Base-by-base conservation (phyloP, 2,329 filamentous ascomycete genomes). In the Penicillium olsonii region DNA sequence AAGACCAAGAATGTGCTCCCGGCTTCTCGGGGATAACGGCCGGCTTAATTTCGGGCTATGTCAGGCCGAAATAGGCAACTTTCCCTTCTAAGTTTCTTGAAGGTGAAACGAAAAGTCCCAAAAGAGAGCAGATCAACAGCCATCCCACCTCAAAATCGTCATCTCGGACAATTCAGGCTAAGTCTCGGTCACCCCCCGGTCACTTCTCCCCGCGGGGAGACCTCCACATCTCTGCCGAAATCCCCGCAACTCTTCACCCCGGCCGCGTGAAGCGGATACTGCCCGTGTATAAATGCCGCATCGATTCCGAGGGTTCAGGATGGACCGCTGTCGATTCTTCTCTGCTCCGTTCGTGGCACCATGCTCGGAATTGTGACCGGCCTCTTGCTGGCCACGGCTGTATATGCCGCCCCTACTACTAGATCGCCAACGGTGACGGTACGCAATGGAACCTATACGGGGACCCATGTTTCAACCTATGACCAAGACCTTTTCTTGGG, bases 401-500 rank as follows among this genome's bases (percentile, higher is more conserved):
- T 39, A 3, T 29, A 54, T 48, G 59, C 60, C 18, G 54, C 54
- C 14, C 61, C 57, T 69, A 58, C 48, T 12, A 26, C 35, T 17
- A 33, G 45, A 6, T 39, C 43, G 40, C 72, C 72, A 20, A 64
- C 54, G 7, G 74, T 59, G 4, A 51, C 48, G 2, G 63, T 75
- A 14, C 65, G 59, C 48, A 80, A 80, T 60, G 78, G 79, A 22
- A 78, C 78, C 0, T 79, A 78, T 53, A 51, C 61, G 19, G 79
- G 79, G 5, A 50, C 70, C 2, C 64, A 70, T 48, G 72, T 69
- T 31, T 37, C 67, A 0, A 52, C 62, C 1, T 78, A 76, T 48
- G 56, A 72, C 20, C 78, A 80, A 41, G 79, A 83, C 53, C 69
- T 75, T 49, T 82, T 81, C 60, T 65, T 80, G 3, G 78, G 78